Evolutionary conservation across 495 filamentous ascomycete species (phyloP).

Genomic region (Neurospora terricola): DNA sequence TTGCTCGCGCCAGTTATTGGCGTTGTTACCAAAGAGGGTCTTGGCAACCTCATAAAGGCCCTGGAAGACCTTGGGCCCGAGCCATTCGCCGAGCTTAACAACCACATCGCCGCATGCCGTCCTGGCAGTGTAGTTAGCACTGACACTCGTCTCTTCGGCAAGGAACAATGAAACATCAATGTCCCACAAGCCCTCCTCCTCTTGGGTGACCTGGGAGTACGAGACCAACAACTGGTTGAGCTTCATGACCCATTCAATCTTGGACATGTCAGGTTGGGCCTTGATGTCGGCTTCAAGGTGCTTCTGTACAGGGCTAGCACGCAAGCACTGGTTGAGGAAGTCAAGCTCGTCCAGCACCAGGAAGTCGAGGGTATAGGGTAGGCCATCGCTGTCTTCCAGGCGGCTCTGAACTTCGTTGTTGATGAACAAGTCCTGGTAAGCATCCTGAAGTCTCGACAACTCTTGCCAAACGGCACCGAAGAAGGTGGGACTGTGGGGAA

Average conservation of each 20-base stretch:
- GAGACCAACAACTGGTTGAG: slow-evolving; percentile 71
- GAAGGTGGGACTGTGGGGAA: slow-evolving; percentile 63
- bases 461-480: slow-evolving; percentile 86
- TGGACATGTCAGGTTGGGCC: slow-evolving; percentile 42
- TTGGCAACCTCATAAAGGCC: slow-evolving; percentile 65
- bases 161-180: slow-evolving; percentile 92
- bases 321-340: slow-evolving; percentile 77
- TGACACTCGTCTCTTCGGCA: slow-evolving; percentile 88
- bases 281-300: slow-evolving; percentile 67
- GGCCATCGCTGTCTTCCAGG: slow-evolving; percentile 77
- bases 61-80: slow-evolving; percentile 57
- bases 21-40: slow-evolving; percentile 46
- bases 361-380: slow-evolving; percentile 95
- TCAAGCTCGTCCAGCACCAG: slow-evolving; percentile 88
- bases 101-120: slow-evolving; percentile 85
- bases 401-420: slow-evolving; percentile 75
- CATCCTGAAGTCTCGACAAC: slow-evolving; percentile 54
- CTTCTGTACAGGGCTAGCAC: slow-evolving; percentile 72
- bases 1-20: slow-evolving; percentile 47
- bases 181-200: slow-evolving; percentile 93
- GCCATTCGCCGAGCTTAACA: slow-evolving; percentile 90
- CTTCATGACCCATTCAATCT: slow-evolving; percentile 66
- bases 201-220: slow-evolving; percentile 84
- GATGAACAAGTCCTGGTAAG: slow-evolving; percentile 76
- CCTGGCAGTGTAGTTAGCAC: slow-evolving; percentile 90